Percentiles rank a stretch among this genome's conserved stretches.
Conservation (phyloP, 192 early-diverging fungal genomes). For the Coemansia sp. region DNA sequence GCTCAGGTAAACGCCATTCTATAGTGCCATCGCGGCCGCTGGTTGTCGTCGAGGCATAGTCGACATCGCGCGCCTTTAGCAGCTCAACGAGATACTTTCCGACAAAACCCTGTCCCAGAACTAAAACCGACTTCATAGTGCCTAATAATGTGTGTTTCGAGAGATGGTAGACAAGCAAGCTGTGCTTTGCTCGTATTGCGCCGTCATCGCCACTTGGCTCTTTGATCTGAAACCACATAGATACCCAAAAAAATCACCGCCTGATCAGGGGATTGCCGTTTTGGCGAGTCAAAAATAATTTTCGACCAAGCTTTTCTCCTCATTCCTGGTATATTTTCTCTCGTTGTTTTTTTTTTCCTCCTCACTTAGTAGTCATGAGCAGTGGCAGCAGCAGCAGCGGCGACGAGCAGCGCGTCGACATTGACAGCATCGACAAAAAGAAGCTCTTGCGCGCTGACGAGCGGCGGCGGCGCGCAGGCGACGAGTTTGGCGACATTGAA, state of each 20-base stretch:
- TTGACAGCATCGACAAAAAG: conserved; percentile 38
- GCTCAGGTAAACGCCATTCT: conserved; percentile 24
- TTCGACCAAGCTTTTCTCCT: too few species aligned
- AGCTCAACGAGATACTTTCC: conserved; percentile 40
- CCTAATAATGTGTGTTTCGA: not conserved
- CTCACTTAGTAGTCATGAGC: not conserved
- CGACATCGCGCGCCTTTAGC: not conserved
- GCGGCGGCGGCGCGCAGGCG: conserved; percentile 40
- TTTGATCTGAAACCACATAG: too few species aligned
- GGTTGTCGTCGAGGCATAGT: conserved; percentile 32
- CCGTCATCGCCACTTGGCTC: too few species aligned
- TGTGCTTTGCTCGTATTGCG: not conserved
- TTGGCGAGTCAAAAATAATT: not conserved
- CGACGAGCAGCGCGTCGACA: conserved; percentile 5
- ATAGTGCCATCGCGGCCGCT: conserved; percentile 44
- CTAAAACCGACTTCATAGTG: conserved; percentile 21
- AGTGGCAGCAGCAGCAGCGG: not conserved
- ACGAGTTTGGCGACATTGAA: conserved; percentile 43
- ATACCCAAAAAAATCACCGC: too few species aligned
- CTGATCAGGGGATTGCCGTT: too few species aligned
- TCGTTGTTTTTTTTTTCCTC: not conserved
- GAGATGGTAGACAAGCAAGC: not conserved
- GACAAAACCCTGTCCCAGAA: conserved; percentile 49
- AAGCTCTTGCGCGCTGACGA: conserved; percentile 49
- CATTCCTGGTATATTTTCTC: too few species aligned